phyloP scores from a whole-genome alignment of 768 basidiomycete species.

The Boletus bicolor region DNA sequence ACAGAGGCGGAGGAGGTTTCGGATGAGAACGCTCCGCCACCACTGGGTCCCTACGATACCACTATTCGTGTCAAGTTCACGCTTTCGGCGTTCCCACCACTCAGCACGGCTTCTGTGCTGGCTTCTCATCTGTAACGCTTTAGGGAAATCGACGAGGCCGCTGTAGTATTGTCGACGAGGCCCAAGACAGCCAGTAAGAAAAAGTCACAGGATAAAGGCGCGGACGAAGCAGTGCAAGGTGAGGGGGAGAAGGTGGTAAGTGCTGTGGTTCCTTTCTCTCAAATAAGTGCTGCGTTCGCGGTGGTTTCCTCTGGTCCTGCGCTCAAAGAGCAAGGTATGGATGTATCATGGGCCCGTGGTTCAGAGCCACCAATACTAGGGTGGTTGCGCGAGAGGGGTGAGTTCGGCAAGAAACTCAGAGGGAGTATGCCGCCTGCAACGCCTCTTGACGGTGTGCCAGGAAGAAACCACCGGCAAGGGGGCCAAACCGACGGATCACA shows the following conservation, averaged over 20 bases:
- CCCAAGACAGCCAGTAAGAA: conserved; percentile 41
- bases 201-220: conserved; percentile 32
- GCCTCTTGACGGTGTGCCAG: conserved; percentile 18
- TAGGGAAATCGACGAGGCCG: conserved; percentile 58
- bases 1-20: conserved; percentile 28
- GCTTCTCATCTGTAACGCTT: conserved; percentile 52
- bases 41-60: conserved; percentile 66
- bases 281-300: conserved; percentile 73
- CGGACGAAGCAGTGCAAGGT: conserved; percentile 41
- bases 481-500: conserved; percentile 2
- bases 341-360: conserved; percentile 71
- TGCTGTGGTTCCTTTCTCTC: conserved; percentile 73
- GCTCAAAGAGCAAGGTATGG: conserved; percentile 57
- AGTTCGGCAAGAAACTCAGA: conserved; percentile 39
- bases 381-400: conserved; percentile 73
- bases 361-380: conserved; percentile 65
- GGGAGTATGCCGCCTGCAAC: conserved; percentile 14
- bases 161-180: conserved; percentile 68
- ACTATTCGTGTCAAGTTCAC: conserved; percentile 72
- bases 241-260: conserved; percentile 50
- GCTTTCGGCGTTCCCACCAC: conserved; percentile 46
- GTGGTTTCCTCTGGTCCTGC: conserved; percentile 61
- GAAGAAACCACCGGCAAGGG: background rate
- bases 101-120: conserved; percentile 20
- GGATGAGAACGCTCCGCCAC: conserved; percentile 52